A percentile compares a stretch with the other conserved stretches of the same genome.
Conservation (phyloP, 805 yeast species). For the Dipodascopsis uninucleata region DNA sequence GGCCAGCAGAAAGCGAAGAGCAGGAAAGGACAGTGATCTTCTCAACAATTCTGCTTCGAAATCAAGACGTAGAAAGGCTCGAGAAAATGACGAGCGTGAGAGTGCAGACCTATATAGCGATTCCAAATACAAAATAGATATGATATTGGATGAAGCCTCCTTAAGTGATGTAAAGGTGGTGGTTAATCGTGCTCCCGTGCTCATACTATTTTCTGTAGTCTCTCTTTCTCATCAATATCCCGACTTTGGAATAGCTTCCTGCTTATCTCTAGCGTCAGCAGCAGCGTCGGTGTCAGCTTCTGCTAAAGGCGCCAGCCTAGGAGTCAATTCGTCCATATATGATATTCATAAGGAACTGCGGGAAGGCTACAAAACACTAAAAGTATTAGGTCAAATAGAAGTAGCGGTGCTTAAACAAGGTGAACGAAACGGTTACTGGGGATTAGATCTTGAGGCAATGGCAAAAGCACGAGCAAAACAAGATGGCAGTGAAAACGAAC, state of each 20-base stretch:
- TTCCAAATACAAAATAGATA: too few relatives aligned
- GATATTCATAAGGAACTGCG: constrained; percentile 4
- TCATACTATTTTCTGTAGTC: constrained; percentile 22
- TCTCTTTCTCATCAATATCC: constrained; percentile 16
- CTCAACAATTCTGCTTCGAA: not conserved
- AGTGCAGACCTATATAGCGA: too few relatives aligned
- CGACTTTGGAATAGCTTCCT: constrained; percentile 16
- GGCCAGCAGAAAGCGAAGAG: not conserved
- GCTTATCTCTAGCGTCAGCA: constrained; percentile 23
- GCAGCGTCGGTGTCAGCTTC: constrained; percentile 17
- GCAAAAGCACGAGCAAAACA: not conserved
- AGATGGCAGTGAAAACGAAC: constrained; percentile 6
- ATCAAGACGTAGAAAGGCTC: constrained; percentile 4
- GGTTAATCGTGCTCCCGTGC: constrained; percentile 23
- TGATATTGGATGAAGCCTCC: too few relatives aligned
- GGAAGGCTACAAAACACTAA: constrained; percentile 11
- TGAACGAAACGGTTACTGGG: constrained; percentile 26
- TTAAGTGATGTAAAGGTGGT: too few relatives aligned
- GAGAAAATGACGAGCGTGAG: not conserved
- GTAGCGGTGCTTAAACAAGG: constrained; percentile 21
- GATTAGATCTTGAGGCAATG: constrained; percentile 23
- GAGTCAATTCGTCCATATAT: constrained; percentile 1
- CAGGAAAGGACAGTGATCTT: not conserved
- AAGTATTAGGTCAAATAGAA: constrained; percentile 16
- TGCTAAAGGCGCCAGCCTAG: constrained; percentile 15